Evolutionary conservation across 179 eudicot species (phyloP).

Genomic region (Camellia oleifera): DNA sequence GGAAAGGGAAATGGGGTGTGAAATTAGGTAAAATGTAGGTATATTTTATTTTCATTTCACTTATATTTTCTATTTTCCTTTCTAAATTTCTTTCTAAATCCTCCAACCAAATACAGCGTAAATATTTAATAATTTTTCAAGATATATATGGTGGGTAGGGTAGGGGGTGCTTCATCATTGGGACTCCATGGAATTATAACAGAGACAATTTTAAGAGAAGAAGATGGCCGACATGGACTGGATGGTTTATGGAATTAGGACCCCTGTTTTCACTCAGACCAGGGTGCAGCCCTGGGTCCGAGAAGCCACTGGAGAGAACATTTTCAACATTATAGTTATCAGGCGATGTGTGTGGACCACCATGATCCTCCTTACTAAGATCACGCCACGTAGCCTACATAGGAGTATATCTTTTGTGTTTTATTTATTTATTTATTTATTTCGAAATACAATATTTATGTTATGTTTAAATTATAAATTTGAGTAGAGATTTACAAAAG

Average conservation of each 20-base stretch:
- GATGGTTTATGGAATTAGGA: slow-evolving; percentile 3
- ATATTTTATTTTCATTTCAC: no score
- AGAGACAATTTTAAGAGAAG: no score
- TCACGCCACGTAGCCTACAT: not conserved
- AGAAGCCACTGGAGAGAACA: not conserved
- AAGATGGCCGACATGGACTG: not conserved
- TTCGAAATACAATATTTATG: not conserved
- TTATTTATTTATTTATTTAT: not conserved
- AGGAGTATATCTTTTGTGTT: not conserved
- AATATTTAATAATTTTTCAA: not conserved
- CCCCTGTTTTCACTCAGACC: not conserved
- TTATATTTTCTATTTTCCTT: no score
- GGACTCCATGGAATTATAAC: not conserved
- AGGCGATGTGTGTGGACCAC: slow-evolving; percentile 15
- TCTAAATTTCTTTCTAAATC: no score
- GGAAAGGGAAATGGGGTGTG: no score
- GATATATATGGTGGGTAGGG: no score
- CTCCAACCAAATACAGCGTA: no score
- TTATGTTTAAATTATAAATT: not conserved
- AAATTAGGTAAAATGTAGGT: no score
- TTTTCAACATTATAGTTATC: not conserved
- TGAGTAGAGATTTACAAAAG: not conserved
- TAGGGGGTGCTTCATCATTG: not conserved
- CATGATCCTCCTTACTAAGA: not conserved
- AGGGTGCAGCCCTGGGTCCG: slow-evolving; percentile 1